Conservation (phyloP, 129 eudicot genomes). For the Saposhnikovia divaricata region DNA sequence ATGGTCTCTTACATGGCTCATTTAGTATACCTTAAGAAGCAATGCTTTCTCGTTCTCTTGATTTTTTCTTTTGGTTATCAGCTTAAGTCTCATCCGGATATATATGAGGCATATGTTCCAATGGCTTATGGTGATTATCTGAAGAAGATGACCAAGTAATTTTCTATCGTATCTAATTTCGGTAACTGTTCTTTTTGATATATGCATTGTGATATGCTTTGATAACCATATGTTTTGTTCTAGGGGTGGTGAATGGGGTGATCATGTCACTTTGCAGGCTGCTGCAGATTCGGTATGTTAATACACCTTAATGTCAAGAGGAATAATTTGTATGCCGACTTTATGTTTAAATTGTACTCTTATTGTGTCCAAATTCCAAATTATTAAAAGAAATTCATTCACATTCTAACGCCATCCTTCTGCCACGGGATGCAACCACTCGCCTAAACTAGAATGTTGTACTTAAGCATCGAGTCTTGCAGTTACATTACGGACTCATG, state of each 20-base stretch:
- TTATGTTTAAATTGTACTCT: not conserved
- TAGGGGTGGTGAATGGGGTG: conserved; percentile 97
- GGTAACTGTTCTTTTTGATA: conserved; percentile 6
- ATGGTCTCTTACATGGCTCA: conserved; percentile 3
- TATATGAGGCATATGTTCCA: conserved; percentile 91
- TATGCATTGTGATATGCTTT: conserved; percentile 17
- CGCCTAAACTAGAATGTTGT: not conserved
- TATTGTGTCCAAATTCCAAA: not conserved
- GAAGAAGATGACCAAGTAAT: conserved; percentile 83
- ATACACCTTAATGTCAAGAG: too few species aligned
- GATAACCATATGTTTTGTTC: conserved; percentile 13
- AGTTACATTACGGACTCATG: not conserved
- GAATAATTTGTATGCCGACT: not conserved
- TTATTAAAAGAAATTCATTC: not conserved
- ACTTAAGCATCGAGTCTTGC: not conserved
- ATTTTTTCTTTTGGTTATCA: conserved; percentile 19
- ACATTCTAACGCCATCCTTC: not conserved
- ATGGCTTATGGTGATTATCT: conserved; percentile 74
- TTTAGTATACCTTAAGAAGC: not conserved
- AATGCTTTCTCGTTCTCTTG: conserved; percentile 13
- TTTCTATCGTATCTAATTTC: conserved; percentile 16
- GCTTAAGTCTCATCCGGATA: conserved; percentile 65
- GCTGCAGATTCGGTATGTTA: conserved; percentile 79
- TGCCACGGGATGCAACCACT: not conserved
- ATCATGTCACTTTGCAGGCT: conserved; percentile 98